Conservation (phyloP, 345 rosid species). For the Ailanthus altissimus region DNA sequence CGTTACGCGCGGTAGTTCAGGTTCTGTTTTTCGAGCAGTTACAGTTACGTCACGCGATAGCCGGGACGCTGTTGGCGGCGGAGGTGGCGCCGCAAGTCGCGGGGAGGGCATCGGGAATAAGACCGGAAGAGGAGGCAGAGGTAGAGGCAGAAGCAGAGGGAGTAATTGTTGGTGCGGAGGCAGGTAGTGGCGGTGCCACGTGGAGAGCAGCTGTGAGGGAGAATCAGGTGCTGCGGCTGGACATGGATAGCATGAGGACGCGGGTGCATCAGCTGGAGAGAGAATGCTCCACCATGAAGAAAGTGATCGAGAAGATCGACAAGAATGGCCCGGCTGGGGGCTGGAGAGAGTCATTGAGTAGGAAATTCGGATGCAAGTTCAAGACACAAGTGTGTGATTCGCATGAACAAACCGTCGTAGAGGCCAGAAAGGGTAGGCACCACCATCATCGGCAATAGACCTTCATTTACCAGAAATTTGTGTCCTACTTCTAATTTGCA, state of each 20-base stretch:
- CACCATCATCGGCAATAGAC: slow-evolving; percentile 37
- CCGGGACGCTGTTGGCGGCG: slow-evolving; percentile 72
- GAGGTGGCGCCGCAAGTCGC: slow-evolving; percentile 50
- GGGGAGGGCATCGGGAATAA: slow-evolving; percentile 40
- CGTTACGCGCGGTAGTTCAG: slow-evolving; percentile 90
- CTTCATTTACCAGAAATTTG: background rate
- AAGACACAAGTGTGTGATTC: slow-evolving; percentile 95
- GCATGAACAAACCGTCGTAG: slow-evolving; percentile 66
- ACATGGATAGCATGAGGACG: slow-evolving; percentile 98
- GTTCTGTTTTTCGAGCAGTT: slow-evolving; percentile 96
- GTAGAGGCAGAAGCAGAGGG: slow-evolving; percentile 28
- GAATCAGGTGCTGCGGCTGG: slow-evolving; percentile 91
- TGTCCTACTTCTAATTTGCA: background rate
- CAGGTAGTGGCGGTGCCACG: slow-evolving; percentile 34
- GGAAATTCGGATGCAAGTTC: slow-evolving; percentile 82
- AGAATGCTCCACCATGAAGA: slow-evolving; percentile 88
- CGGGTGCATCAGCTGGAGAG: slow-evolving; percentile 84
- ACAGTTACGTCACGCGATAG: slow-evolving; percentile 87
- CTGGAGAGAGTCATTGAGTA: slow-evolving; percentile 56
- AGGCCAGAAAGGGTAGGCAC: slow-evolving; percentile 48
- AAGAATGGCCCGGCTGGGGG: slow-evolving; percentile 42
- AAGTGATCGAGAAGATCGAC: slow-evolving; percentile 78
- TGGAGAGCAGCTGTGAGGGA: slow-evolving; percentile 84
- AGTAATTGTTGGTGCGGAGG: slow-evolving; percentile 25
- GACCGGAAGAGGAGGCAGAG: slow-evolving; percentile 36